Evolutionary conservation across 1,139 yeast species (phyloP).

Genomic region (Candida sp.): DNA sequence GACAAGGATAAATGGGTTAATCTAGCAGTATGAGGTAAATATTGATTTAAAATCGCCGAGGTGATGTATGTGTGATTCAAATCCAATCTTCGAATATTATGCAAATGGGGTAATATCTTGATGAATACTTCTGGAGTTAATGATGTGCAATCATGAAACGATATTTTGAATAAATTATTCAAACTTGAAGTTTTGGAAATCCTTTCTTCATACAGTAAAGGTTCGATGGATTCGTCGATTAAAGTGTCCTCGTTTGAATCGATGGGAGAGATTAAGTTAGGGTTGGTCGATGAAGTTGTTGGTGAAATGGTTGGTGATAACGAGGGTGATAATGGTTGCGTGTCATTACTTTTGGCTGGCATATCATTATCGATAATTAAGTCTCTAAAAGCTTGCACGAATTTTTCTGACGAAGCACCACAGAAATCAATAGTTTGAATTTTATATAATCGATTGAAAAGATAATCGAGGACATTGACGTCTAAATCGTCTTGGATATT

Average conservation of each 20-base stretch:
- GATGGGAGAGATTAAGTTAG: constrained; percentile 1
- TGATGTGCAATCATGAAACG: constrained; percentile 88
- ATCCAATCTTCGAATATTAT: constrained; percentile 66
- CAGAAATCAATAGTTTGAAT: constrained; percentile 81
- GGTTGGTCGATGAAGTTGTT: neutral
- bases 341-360: constrained; percentile 3
- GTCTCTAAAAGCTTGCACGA: constrained; percentile 59
- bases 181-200: constrained; percentile 13
- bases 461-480: constrained; percentile 49
- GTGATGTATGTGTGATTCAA: constrained; percentile 79
- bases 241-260: constrained; percentile 5
- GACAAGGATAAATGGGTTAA: constrained; percentile 79
- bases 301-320: constrained; percentile 1
- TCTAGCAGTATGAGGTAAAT: constrained; percentile 50
- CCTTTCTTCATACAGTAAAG: neutral
- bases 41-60: constrained; percentile 45
- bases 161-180: constrained; percentile 49
- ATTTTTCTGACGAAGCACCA: constrained; percentile 72
- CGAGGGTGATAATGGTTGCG: constrained; percentile 1
- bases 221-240: neutral
- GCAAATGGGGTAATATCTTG: constrained; percentile 55
- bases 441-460: constrained; percentile 58
- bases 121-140: constrained; percentile 55
- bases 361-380: constrained; percentile 19
- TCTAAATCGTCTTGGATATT: constrained; percentile 85